Conservation (phyloP, 306 rosid genomes). For the Acacia crassicarpa region DNA sequence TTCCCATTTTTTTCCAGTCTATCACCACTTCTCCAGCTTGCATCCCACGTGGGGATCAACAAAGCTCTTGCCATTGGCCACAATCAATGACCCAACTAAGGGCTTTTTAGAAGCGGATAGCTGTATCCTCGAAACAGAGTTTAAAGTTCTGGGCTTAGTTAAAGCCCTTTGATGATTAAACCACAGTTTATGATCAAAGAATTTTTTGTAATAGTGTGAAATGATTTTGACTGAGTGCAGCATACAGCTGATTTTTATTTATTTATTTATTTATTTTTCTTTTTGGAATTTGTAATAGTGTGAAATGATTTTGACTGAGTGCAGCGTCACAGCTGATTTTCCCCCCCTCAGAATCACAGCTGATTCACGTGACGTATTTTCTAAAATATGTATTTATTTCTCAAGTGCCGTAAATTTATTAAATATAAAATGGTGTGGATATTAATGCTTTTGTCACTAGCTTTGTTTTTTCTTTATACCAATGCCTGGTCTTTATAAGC, state of each 20-base stretch:
- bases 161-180: not conserved
- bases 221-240: not conserved
- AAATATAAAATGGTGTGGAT: too few relatives aligned
- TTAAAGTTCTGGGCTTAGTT: constrained; percentile 37
- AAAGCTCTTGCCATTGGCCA: constrained; percentile 32
- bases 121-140: constrained; percentile 37
- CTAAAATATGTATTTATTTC: too few relatives aligned
- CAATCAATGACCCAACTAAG: constrained; percentile 16
- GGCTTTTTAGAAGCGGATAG: constrained; percentile 30
- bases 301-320: not conserved
- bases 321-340: too few relatives aligned
- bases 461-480: too few relatives aligned
- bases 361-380: too few relatives aligned
- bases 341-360: too few relatives aligned
- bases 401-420: too few relatives aligned
- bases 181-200: not conserved
- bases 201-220: not conserved
- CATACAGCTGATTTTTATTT: too few relatives aligned
- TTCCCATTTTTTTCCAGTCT: not conserved
- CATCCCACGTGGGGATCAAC: not conserved
- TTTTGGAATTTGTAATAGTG: not conserved
- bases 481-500: too few relatives aligned
- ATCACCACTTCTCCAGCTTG: not conserved
- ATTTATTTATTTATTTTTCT: too few relatives aligned
- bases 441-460: too few relatives aligned